These are phyloP conservation scores for Alternaria dauci DNA, from an alignment of 2,329 filamentous ascomycete genomes.

Conservation along the genomic window DNA sequence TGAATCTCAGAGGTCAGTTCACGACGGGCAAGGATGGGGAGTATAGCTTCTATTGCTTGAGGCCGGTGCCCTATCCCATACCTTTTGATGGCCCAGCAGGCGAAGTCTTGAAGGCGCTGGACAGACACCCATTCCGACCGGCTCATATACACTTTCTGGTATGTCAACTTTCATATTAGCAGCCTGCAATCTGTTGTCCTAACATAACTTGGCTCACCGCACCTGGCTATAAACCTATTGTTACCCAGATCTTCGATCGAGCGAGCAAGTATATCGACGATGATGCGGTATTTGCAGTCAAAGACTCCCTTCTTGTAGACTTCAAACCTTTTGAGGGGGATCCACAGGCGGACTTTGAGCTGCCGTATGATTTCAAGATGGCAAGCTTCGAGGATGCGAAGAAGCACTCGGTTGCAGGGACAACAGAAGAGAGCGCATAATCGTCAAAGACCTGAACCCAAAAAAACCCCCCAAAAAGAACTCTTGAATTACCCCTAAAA, in stretches of 20 bases:
- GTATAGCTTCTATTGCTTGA: constrained; percentile 61
- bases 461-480: background rate
- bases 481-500: background rate
- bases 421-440: constrained; percentile 37
- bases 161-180: constrained; percentile 28
- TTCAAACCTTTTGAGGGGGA: constrained; percentile 63
- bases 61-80: constrained; percentile 60
- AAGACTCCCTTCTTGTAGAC: constrained; percentile 66
- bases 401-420: constrained; percentile 35
- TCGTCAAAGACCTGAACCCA: background rate
- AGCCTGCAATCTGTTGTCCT: background rate
- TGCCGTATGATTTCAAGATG: constrained; percentile 62
- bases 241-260: constrained; percentile 79
- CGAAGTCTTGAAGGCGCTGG: constrained; percentile 65
- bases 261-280: constrained; percentile 69
- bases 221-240: constrained; percentile 71
- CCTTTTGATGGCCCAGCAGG: constrained; percentile 67
- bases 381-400: constrained; percentile 48
- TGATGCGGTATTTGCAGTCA: constrained; percentile 68
- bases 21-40: constrained; percentile 70
- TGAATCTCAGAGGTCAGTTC: constrained; percentile 78
- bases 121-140: constrained; percentile 68
- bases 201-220: constrained; percentile 56
- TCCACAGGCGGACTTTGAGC: constrained; percentile 61
- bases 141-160: constrained; percentile 71